These are phyloP conservation scores for Isoetes taiwanensis DNA, from an alignment of 75 land plant species.

Conservation along the genomic window DNA sequence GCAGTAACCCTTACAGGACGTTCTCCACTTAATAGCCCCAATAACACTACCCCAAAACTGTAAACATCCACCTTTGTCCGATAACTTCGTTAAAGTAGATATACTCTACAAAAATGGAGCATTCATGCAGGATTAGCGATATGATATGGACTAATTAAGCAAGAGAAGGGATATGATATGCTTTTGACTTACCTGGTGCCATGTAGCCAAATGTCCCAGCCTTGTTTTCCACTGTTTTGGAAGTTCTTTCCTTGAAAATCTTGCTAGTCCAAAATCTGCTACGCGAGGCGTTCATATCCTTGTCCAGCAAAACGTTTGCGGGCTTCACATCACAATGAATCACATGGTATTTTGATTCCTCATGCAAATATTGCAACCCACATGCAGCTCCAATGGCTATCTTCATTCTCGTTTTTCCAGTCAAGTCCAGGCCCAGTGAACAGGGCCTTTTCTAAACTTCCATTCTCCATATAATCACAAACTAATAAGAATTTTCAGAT, in stretches of 20 bases:
- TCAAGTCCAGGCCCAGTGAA: background rate
- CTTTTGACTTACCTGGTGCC: no score
- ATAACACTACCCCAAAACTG: no score
- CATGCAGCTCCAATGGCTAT: background rate
- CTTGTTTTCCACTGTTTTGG: background rate
- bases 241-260: background rate
- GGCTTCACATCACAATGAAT: slow-evolving; percentile 4
- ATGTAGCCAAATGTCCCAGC: slow-evolving; percentile 1
- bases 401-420: background rate
- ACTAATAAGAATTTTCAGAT: background rate
- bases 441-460: background rate
- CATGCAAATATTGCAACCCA: background rate
- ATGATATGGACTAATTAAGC: no score
- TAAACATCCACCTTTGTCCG: no score
- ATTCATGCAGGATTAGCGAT: no score
- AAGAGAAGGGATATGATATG: no score
- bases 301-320: background rate
- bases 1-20: no score
- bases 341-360: background rate
- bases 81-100: no score
- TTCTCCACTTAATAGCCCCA: no score
- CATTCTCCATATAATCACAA: slow-evolving; percentile 1
- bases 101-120: no score
- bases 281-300: background rate
- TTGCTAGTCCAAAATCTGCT: background rate